Evolutionary conservation across 2,329 filamentous ascomycete species (phyloP).

Genomic region (Thelonectria blattea): DNA sequence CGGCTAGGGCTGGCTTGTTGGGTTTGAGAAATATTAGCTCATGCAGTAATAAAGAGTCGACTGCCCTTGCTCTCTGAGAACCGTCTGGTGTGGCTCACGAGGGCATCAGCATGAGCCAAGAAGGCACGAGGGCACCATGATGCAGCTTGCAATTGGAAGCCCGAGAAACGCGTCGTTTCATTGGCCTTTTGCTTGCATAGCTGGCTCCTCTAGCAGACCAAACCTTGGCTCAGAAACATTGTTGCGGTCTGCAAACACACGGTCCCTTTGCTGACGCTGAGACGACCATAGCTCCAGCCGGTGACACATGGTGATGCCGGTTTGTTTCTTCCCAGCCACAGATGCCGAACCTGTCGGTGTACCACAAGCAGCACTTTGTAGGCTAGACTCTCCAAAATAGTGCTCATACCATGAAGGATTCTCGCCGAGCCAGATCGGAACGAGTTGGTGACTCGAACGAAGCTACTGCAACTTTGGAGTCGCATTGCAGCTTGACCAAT

Average conservation of each 20-base stretch:
- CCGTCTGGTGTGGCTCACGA: conserved; percentile 32
- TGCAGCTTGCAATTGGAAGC: conserved; percentile 30
- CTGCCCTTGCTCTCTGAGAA: conserved; percentile 27
- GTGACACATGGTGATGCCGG: background rate
- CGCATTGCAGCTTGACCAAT: conserved; percentile 15
- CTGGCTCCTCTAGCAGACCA: conserved; percentile 20
- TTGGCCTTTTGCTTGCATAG: conserved; percentile 27
- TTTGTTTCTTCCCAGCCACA: background rate
- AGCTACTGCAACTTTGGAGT: conserved; percentile 20
- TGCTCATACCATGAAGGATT: conserved; percentile 11
- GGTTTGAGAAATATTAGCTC: background rate
- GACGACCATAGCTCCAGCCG: background rate
- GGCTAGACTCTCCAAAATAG: background rate
- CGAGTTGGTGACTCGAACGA: conserved; percentile 2
- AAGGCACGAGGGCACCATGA: no score
- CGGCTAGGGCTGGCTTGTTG: background rate
- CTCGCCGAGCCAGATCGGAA: conserved; percentile 17
- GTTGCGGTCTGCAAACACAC: background rate
- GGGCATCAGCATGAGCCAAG: conserved; percentile 21
- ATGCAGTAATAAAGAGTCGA: background rate
- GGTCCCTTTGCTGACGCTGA: background rate
- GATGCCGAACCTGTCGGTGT: conserved; percentile 9
- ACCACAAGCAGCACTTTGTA: background rate
- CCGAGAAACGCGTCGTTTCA: background rate
- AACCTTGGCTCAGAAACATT: background rate